Evolutionary conservation across 176 grass and related monocot genomes (phyloP), one percentile per base, ranked within the genome.

Genomic region (Hordeum vulgare): DNA sequence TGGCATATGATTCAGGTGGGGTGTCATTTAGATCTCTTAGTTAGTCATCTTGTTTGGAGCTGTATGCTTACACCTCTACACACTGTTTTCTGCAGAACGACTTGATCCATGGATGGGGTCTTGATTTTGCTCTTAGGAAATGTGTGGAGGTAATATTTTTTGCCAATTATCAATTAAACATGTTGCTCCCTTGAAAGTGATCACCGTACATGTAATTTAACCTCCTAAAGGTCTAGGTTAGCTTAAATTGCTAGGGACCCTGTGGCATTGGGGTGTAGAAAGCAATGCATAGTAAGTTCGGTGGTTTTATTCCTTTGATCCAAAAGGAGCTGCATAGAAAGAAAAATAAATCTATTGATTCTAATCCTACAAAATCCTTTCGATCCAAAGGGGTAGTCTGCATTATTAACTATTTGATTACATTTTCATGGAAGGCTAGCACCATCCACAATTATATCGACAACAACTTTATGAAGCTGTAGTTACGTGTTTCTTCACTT

Each of bases 1-100:
- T 99, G 97, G 97, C 93, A 99, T 92, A 99, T 99, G 97, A 92
- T 99, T 90, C 97, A 99, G 93, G 97, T 96, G 35, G 36, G 28
- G 65, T 85, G 27, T 53, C 71, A 53, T 74, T 74, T 74, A 53
- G 26, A 74, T 74, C 26, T 47, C 69, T 51, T 74, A 29, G 26
- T 0, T 74, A 74, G 5, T 82, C 72, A 78, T 61, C 40, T 74
- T 90, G 10, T 85, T 45, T 85, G 61, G 37, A 67, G 21, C 75
- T 49, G 42, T 63, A 75, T 77, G 39, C 85, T 94, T 75, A 86
- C 42, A 51, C 53, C 21, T 53, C 0, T 56, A 9, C 1, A 8
- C 28, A 23, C 18, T 56, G 25, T 79, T 70, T 78, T 84, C 21
- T 89, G 83, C 87, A 99, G 97, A 99, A 96, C 86, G 97, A 99